A percentile compares a stretch with the other conserved stretches of the same genome.
These are phyloP conservation scores for baker's yeast (Saccharomyces cerevisiae) DNA, from an alignment of 805 yeast genomes.

Conservation along the genomic window DNA sequence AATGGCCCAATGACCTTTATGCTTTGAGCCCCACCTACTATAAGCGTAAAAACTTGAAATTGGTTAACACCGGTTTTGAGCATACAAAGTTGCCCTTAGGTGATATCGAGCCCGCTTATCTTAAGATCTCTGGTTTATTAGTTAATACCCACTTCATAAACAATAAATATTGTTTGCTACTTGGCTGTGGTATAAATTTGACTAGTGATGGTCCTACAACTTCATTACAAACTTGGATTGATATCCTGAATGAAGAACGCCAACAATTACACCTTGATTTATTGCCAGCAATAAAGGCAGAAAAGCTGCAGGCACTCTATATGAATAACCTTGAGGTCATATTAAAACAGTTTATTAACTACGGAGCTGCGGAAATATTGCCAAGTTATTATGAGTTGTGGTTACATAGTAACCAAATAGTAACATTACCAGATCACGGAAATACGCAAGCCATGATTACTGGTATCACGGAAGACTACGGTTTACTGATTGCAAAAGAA, in stretches of 20 bases:
- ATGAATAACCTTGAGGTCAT: conserved; percentile 58
- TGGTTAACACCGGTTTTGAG: conserved; percentile 17
- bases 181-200: conserved; percentile 84
- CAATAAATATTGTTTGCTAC: conserved; percentile 54
- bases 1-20: conserved; percentile 97
- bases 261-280: conserved; percentile 32
- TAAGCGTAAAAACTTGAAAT: conserved; percentile 19
- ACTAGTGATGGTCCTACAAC: conserved; percentile 87
- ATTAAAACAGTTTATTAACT: conserved; percentile 45
- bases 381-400: conserved; percentile 70
- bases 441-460: conserved; percentile 52
- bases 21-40: conserved; percentile 58
- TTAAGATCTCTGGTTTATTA: conserved; percentile 75
- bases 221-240: conserved; percentile 66
- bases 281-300: conserved; percentile 41
- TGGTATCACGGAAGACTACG: conserved; percentile 83
- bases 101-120: conserved; percentile 56
- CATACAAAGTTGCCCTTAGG: conserved; percentile 34
- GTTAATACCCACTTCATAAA: conserved; percentile 68
- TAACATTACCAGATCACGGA: conserved; percentile 51
- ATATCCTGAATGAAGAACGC: conserved; percentile 48
- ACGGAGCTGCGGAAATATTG: conserved; percentile 65
- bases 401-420: conserved; percentile 74
- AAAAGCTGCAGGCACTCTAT: conserved; percentile 47
- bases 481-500: conserved; percentile 72